Percentiles rank a stretch among this genome's conserved stretches.
Evolutionary conservation across 2,329 filamentous ascomycete genomes (phyloP).

Genomic region (Aspergillus sp.): DNA sequence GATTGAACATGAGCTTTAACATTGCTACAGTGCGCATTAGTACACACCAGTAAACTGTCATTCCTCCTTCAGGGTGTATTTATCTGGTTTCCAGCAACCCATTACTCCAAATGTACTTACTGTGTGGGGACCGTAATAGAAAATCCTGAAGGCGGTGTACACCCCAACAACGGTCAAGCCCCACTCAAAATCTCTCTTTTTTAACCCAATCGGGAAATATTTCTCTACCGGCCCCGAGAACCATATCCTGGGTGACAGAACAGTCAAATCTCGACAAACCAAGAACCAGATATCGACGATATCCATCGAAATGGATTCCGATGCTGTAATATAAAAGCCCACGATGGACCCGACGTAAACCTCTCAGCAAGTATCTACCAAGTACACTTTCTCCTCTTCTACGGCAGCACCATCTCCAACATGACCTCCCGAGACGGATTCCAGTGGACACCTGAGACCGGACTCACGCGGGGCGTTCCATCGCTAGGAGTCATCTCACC

Average conservation of each 20-base stretch:
- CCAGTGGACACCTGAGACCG: constrained; percentile 27
- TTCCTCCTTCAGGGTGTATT: too few species aligned
- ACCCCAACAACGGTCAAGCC: background rate
- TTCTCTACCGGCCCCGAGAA: background rate
- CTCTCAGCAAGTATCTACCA: background rate
- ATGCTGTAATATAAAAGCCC: background rate
- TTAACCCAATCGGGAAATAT: background rate
- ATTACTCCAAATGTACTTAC: background rate
- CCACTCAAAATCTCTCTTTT: background rate
- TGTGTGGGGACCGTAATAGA: too few species aligned
- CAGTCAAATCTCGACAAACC: too few species aligned
- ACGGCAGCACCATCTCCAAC: background rate
- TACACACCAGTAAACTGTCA: too few species aligned
- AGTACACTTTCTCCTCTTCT: background rate
- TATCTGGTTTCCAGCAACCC: background rate
- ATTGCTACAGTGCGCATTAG: too few species aligned
- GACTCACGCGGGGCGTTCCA: constrained; percentile 23
- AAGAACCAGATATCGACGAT: background rate
- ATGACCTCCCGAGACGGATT: constrained; percentile 29
- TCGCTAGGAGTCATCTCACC: constrained; percentile 26
- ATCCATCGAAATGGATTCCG: background rate
- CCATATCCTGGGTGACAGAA: background rate
- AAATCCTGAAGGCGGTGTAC: background rate
- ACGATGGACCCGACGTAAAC: background rate
- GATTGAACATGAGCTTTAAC: too few species aligned